These are phyloP conservation scores for Macrolepiota albuminosa DNA, from an alignment of 768 basidiomycete species.

Conservation along the genomic window DNA sequence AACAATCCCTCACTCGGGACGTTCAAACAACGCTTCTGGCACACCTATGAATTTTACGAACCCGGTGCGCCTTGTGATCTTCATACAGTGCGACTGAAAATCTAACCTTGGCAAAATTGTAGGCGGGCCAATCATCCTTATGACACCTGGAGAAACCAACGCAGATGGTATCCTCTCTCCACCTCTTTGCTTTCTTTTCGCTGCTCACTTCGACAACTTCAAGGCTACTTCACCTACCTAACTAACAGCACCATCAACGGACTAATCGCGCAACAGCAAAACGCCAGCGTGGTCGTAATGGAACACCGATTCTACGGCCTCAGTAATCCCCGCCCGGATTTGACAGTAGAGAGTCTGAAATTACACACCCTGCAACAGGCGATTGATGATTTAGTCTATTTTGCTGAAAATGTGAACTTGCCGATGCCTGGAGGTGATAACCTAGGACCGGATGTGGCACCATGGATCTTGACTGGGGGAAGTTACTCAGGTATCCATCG, in stretches of 20 bases:
- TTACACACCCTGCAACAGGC: conserved; percentile 69
- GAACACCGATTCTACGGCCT: conserved; percentile 74
- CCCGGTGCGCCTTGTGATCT: conserved; percentile 26
- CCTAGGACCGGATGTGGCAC: conserved; percentile 46
- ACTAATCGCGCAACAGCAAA: conserved; percentile 56
- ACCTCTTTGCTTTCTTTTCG: not conserved
- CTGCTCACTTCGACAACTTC: not conserved
- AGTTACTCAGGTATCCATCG: conserved; percentile 38
- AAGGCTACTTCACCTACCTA: conserved; percentile 49
- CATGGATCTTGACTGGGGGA: conserved; percentile 48
- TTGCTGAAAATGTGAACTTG: conserved; percentile 58
- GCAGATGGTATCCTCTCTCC: conserved; percentile 36
- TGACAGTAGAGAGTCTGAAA: conserved; percentile 50
- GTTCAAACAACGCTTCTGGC: conserved; percentile 72
- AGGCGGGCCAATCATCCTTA: conserved; percentile 57
- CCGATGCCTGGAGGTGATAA: conserved; percentile 63
- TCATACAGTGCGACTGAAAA: not conserved
- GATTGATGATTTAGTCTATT: conserved; percentile 67
- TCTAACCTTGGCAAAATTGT: conserved; percentile 2
- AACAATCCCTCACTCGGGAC: conserved; percentile 55
- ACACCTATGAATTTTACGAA: conserved; percentile 62
- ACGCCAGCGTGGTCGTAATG: conserved; percentile 54
- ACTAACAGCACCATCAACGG: conserved; percentile 63
- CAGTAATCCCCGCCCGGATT: conserved; percentile 62
- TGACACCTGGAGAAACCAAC: conserved; percentile 62